Evolutionary conservation across 345 rosid species (phyloP).

Genomic region (Reutealis trisperma): DNA sequence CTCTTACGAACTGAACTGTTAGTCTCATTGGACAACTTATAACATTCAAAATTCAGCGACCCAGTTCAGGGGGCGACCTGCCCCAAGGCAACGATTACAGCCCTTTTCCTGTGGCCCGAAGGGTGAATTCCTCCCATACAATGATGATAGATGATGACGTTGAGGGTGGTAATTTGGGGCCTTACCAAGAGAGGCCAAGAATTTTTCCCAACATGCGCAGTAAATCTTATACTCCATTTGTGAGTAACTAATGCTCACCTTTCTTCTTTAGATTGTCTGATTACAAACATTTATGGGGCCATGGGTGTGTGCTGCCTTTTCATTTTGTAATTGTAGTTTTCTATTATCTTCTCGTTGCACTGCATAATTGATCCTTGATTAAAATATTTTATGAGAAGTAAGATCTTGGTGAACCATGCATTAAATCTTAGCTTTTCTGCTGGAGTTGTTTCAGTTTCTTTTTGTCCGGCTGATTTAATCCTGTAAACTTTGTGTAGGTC

Average conservation of each 20-base stretch:
- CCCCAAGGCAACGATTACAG: conserved; percentile 42
- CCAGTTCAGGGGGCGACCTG: conserved; percentile 49
- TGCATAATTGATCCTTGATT: too few relatives aligned
- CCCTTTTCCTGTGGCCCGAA: conserved; percentile 36
- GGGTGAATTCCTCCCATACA: conserved; percentile 53
- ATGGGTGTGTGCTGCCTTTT: too few relatives aligned
- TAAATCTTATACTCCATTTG: conserved; percentile 77
- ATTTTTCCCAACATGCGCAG: conserved; percentile 86
- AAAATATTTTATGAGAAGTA: too few relatives aligned
- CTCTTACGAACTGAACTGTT: background rate
- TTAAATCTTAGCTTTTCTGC: too few relatives aligned
- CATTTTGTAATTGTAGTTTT: too few relatives aligned
- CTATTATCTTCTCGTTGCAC: too few relatives aligned
- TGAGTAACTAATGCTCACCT: conserved; percentile 27
- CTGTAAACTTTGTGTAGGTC: too few relatives aligned
- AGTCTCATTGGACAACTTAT: background rate
- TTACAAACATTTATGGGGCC: background rate
- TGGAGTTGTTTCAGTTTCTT: too few relatives aligned
- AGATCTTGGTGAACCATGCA: too few relatives aligned
- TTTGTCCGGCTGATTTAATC: too few relatives aligned
- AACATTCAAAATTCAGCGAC: conserved; percentile 41
- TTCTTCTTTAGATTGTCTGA: background rate
- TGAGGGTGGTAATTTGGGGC: conserved; percentile 72
- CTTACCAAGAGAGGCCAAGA: conserved; percentile 80
- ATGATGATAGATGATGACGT: conserved; percentile 90